phyloP scores from a whole-genome alignment of 2,329 filamentous ascomycete genomes.

The Alternaria sp. region DNA sequence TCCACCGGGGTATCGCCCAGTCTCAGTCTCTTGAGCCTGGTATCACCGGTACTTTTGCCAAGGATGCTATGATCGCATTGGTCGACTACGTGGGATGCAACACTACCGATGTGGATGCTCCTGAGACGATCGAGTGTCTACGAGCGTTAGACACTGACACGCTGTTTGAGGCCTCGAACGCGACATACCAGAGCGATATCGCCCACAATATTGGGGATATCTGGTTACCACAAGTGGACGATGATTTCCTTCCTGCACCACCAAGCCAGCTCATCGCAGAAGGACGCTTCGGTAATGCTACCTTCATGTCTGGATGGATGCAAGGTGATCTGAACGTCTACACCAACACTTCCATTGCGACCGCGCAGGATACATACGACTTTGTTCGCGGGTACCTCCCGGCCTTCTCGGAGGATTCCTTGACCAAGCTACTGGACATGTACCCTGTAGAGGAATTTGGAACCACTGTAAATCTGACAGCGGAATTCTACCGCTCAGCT shows the following conservation, averaged over 20 bases:
- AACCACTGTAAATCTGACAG: constrained; percentile 51
- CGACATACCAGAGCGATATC: constrained; percentile 53
- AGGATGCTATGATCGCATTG: constrained; percentile 57
- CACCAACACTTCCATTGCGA: constrained; percentile 53
- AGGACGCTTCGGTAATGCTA: constrained; percentile 54
- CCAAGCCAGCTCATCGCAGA: constrained; percentile 54
- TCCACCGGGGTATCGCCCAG: constrained; percentile 50
- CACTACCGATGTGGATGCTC: constrained; percentile 49
- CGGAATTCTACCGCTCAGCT: constrained; percentile 61
- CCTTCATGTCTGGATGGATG: constrained; percentile 56
- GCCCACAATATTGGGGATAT: constrained; percentile 56
- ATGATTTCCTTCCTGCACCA: constrained; percentile 59
- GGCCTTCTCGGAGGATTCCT: constrained; percentile 37
- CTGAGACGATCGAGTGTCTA: constrained; percentile 58
- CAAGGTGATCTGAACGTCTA: constrained; percentile 57
- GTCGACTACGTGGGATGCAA: constrained; percentile 57
- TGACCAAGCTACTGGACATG: constrained; percentile 39
- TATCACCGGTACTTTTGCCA: constrained; percentile 57
- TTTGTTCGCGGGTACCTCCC: constrained; percentile 55
- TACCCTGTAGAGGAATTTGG: constrained; percentile 56
- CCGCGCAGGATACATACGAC: constrained; percentile 49
- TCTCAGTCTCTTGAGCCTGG: constrained; percentile 61
- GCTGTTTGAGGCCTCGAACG: constrained; percentile 56
- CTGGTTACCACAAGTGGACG: constrained; percentile 61
- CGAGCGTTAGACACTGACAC: constrained; percentile 54